Base-by-base conservation (phyloP, 257 asterid species). In the Rauvolfia tetraphylla region DNA sequence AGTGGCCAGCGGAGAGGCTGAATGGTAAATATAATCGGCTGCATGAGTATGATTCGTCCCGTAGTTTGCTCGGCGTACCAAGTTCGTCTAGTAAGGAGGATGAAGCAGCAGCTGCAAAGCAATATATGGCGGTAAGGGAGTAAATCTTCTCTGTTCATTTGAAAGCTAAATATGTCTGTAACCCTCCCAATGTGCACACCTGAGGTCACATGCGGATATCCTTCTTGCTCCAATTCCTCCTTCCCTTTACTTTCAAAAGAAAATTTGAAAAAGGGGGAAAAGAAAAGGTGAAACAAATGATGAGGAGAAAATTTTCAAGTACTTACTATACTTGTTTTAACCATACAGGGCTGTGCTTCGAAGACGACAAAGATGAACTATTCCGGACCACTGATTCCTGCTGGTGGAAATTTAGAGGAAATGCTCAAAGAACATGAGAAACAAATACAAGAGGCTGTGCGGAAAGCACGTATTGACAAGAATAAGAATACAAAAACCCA, bases 351-450 rank as follows among this genome's bases (percentile, higher is more conserved):
- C 22, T 83, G 77, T 80, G 82, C 84, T 72, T 75, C 80, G 22
- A 91, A 89, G 86, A 81, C 86, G 83, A 69, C 89, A 1, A 76
- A 91, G 75, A 89, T 91, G 79, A 94, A 91, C 88, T 89, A 89
- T 82, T 91, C 98, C 5, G 98, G 98, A 61, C 97, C 96, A 4
- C 76, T 93, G 85, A 62, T 91, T 71, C 91, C 93, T 51, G 87
- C 88, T 0, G 88, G 90, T 36, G 92, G 91, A 66, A 88, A 87
- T 72, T 84, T 89, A 33, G 97, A 91, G 71, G 97, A 93, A 66
- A 93, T 93, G 94, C 94, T 93, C 69, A 87, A 83, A 83, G 97
- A 91, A 81, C 96, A 91, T 38, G 97, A 89, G 77, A 91, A 78
- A 75, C 96, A 89, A 82, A 89, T 93, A 42, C 98, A 93, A 80